Percentiles rank a stretch among this genome's conserved stretches.
Evolutionary conservation across 768 basidiomycete genomes (phyloP).

Genomic region (Mycena alexandri): DNA sequence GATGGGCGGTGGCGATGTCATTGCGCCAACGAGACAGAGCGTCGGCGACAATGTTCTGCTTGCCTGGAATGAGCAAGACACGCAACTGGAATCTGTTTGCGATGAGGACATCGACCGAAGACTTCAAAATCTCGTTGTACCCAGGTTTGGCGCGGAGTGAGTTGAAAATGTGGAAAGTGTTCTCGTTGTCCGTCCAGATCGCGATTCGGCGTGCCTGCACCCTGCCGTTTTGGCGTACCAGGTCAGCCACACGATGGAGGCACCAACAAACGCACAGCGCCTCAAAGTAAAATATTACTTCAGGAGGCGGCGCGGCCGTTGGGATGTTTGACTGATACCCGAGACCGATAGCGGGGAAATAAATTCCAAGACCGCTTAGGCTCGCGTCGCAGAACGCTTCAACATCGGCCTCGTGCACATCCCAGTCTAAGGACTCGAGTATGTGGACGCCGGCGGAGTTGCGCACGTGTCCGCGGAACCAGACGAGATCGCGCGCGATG

Average conservation of each 20-base stretch:
- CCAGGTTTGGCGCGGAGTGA: conserved; percentile 23
- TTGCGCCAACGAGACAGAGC: conserved; percentile 36
- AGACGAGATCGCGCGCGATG: conserved; percentile 45
- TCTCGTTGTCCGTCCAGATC: too few species aligned
- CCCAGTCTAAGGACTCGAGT: conserved; percentile 38
- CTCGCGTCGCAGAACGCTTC: conserved; percentile 46
- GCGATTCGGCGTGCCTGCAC: too few species aligned
- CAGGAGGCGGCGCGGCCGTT: not conserved
- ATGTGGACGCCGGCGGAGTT: conserved; percentile 41
- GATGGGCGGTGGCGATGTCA: conserved; percentile 13
- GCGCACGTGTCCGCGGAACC: conserved; percentile 47
- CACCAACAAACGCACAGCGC: conserved; percentile 42
- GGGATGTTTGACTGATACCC: conserved; percentile 40
- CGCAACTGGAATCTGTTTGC: too few species aligned
- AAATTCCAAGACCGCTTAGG: conserved; percentile 44
- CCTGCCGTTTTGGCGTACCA: too few species aligned
- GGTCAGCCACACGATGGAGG: conserved; percentile 19
- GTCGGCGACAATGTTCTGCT: conserved; percentile 40
- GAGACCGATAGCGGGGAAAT: conserved; percentile 36
- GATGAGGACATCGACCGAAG: conserved; percentile 22
- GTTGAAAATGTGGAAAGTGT: too few species aligned
- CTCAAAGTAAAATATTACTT: conserved; percentile 46
- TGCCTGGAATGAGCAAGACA: conserved; percentile 37
- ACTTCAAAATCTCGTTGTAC: conserved; percentile 37
- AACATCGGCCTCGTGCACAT: too few species aligned